A percentile compares a stretch with the other conserved stretches of the same genome.
These are phyloP conservation scores for Kwoniella mangroviensis DNA, from an alignment of 768 basidiomycete genomes.

Conservation along the genomic window DNA sequence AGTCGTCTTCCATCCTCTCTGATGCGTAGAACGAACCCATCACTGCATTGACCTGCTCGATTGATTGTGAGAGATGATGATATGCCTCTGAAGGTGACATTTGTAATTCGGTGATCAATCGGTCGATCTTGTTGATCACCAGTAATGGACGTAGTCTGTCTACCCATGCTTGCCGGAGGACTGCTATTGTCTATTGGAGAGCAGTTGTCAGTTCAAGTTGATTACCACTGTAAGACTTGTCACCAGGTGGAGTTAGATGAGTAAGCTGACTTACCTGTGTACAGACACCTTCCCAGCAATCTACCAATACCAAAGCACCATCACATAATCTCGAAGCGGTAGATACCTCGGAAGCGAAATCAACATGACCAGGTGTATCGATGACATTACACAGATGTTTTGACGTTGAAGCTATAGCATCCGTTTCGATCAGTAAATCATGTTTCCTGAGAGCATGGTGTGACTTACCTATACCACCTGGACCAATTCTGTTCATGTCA, in stretches of 20 bases:
- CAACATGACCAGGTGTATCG: slow-evolving; percentile 98
- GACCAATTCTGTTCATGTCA: slow-evolving; percentile 67
- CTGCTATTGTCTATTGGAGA: slow-evolving; percentile 78
- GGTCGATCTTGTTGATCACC: slow-evolving; percentile 95
- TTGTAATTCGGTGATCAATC: slow-evolving; percentile 89
- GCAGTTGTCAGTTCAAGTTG: slow-evolving; percentile 11
- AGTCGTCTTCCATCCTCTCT: slow-evolving; percentile 95
- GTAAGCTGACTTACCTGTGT: slow-evolving; percentile 71
- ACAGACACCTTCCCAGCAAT: slow-evolving; percentile 97
- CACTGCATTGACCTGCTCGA: slow-evolving; percentile 97
- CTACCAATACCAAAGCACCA: slow-evolving; percentile 91
- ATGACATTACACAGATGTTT: slow-evolving; percentile 92
- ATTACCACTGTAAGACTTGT: background rate
- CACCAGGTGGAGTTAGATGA: background rate
- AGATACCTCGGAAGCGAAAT: slow-evolving; percentile 96
- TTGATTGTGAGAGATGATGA: slow-evolving; percentile 86
- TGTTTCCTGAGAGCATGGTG: background rate
- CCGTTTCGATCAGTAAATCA: background rate
- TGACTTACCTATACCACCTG: slow-evolving; percentile 45
- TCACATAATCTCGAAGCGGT: slow-evolving; percentile 92
- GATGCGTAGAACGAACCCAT: slow-evolving; percentile 96
- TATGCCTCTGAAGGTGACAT: slow-evolving; percentile 89
- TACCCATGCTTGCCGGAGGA: slow-evolving; percentile 91
- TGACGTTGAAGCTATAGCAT: slow-evolving; percentile 61
- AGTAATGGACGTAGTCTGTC: slow-evolving; percentile 87